Evolutionary conservation across 768 basidiomycete genomes (phyloP), one percentile per base, ranked within the genome.

Genomic region (Dictyophora rubrovolvata): DNA sequence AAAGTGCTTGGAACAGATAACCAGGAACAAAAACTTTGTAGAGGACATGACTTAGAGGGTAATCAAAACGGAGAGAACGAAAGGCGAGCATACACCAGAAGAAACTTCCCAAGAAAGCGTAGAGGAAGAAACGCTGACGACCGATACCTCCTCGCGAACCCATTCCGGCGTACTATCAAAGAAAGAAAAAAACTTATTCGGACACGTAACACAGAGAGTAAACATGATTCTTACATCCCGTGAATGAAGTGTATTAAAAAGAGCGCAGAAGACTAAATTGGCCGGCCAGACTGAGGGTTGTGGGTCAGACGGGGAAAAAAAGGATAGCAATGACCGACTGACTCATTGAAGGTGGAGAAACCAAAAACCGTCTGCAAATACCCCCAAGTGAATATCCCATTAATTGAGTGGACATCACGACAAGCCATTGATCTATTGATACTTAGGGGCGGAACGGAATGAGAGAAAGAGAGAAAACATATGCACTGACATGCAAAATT

Each of bases 221-320:
- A 28, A 28, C 28, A 28, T 7, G 2, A 28, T 28, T 28, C 28
- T 28, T 28, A 48, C 47, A 36, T 71, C 75, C 55, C 80, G 76
- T 0, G 80, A 79, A 66, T 89, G 86, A 9, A 89, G 75, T 0
- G 86, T 88, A 62, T 88, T 87, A 68, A 86, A 87, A 3, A 88
- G 65, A 2, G 84, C 82, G 63, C 85, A 86, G 0, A 78, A 73
- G 12, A 88, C 86, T 4, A 89, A 74, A 42, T 82, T 83, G 59
- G 79, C 77, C 1, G 86, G 86, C 86, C 87, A 89, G 48, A 89
- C 47, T 48, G 21, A n/a, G 7, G 7, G 7, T n/a, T 28, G 28
- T 28, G 28, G 4, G 7, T 28, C 28, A 28, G 28, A 7, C 2
- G 28, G 28, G 28, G 28, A 7, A 28, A 28, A 28, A n/a, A n/a